These are phyloP conservation scores for Paraphaeosphaeria sporulosa DNA, from an alignment of 2,329 filamentous ascomycete species.

Conservation along the genomic window DNA sequence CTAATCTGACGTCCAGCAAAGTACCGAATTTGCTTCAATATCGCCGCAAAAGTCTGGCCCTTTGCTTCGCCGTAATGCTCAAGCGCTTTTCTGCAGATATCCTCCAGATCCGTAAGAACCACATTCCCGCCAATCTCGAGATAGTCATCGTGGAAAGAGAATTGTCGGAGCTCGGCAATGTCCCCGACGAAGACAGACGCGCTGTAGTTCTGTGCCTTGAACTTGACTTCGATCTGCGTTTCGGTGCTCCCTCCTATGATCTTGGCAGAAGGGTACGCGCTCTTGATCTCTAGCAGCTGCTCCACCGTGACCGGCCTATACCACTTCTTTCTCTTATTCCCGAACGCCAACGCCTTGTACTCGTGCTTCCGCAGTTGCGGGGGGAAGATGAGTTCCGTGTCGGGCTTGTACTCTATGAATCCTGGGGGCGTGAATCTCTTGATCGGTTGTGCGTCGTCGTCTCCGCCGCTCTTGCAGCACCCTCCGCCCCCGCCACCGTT, in stretches of 20 bases:
- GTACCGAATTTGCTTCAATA: constrained; percentile 91
- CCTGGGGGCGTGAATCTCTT: constrained; percentile 82
- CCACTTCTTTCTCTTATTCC: constrained; percentile 95
- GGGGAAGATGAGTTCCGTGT: constrained; percentile 95
- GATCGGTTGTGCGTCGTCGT: constrained; percentile 51
- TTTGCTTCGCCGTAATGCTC: constrained; percentile 75
- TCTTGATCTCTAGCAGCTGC: constrained; percentile 92
- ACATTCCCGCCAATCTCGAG: constrained; percentile 95
- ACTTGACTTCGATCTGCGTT: constrained; percentile 98
- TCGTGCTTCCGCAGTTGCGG: constrained; percentile 83
- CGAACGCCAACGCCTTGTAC: constrained; percentile 82
- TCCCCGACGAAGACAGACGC: constrained; percentile 93
- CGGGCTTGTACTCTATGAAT: constrained; percentile 92
- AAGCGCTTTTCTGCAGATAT: constrained; percentile 80
- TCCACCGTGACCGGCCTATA: constrained; percentile 85
- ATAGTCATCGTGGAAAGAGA: constrained; percentile 77
- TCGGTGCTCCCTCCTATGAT: constrained; percentile 96
- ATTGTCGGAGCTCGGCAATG: constrained; percentile 86
- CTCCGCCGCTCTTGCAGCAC: constrained; percentile 50
- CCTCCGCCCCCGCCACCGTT: constrained; percentile 50
- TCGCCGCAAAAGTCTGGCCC: constrained; percentile 85
- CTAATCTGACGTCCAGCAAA: constrained; percentile 96
- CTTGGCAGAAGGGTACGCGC: constrained; percentile 82
- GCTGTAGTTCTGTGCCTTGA: constrained; percentile 91
- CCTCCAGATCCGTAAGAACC: constrained; percentile 87